Base-by-base conservation (phyloP, 208 protist genomes). In the Leishmania lainsoni region DNA sequence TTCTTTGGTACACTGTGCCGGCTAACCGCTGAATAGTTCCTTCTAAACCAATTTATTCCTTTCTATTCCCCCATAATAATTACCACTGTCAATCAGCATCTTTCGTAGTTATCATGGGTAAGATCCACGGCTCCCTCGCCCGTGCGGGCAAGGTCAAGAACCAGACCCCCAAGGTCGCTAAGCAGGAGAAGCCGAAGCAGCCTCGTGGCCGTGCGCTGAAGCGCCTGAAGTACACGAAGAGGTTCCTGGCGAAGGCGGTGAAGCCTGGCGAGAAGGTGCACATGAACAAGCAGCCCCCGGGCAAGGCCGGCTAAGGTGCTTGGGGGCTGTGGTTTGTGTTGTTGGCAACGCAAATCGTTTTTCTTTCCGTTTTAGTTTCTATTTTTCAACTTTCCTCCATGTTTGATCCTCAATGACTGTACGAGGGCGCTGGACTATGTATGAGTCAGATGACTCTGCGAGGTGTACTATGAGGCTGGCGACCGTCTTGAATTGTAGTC, bases 131-230 rank as follows among this genome's bases (percentile, higher is more conserved):
- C 85, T 98, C 97, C 81, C 95, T 99, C 78, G 97, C 98, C 83
- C 98, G 98, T 95, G 99, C 98, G 85, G 99, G 99, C 94, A 99
- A 99, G 95, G 99, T 99, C 84, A 97, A 97, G 88, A 98, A 98
- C 90, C 98, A 99, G 94, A 99, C 99, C 83, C 99, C 98, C 84
- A 99, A 99, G 91, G 97, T 99, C 68, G 89, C 89, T 83, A 97
- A 98, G 83, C 83, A 95, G 88, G 98, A 99, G 88, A 99, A 99
- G 95, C 92, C 96, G 80, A 99, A 98, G 93, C 89, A 94, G 85
- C 90, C 95, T 63, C 93, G 94, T 80, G 98, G 98, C 81, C 98
- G 99, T 85, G 98, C 98, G 54, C 98, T 99, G 91, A 98, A 99
- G 92, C 97, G 99, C 88, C 88, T 98, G 81, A 97, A 99, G 91